phyloP scores from a whole-genome alignment of 495 filamentous ascomycete species.

The Glonium stellatum region DNA sequence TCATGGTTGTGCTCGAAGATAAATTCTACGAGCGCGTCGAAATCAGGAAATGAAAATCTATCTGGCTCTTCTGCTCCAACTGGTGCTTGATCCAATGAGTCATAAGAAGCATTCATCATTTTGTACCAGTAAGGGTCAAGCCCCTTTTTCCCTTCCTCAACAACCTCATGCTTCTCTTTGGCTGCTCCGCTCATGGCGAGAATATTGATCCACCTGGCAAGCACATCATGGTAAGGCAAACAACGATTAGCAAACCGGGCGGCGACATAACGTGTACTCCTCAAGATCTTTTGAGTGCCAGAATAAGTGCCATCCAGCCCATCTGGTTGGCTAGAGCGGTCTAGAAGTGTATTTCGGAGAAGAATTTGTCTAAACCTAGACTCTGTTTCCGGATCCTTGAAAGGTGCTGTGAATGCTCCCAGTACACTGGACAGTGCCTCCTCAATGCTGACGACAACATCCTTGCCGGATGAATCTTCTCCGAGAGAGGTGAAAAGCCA shows the following conservation, averaged over 20 bases:
- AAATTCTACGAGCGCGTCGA: slow-evolving; percentile 29
- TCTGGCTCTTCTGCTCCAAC: slow-evolving; percentile 13
- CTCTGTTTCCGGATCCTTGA: slow-evolving; percentile 40
- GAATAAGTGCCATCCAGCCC: slow-evolving; percentile 2
- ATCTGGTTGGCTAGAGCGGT: slow-evolving; percentile 26
- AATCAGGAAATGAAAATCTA: slow-evolving; percentile 31
- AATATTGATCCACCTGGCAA: slow-evolving; percentile 81
- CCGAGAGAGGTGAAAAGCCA: slow-evolving; percentile 80
- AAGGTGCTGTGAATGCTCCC: slow-evolving; percentile 46
- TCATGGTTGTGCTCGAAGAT: slow-evolving; percentile 30
- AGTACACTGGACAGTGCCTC: slow-evolving; percentile 76
- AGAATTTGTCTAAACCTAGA: slow-evolving; percentile 43
- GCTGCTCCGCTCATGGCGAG: slow-evolving; percentile 61
- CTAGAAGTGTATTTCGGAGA: slow-evolving; percentile 32
- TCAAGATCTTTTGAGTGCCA: slow-evolving; percentile 29
- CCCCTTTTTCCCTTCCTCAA: slow-evolving; percentile 86
- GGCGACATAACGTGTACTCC: slow-evolving; percentile 72
- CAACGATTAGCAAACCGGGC: slow-evolving; percentile 88
- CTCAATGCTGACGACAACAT: slow-evolving; percentile 79
- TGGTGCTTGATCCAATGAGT: slow-evolving; percentile 13
- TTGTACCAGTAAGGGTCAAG: slow-evolving; percentile 74
- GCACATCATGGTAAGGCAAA: slow-evolving; percentile 67
- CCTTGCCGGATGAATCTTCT: slow-evolving; percentile 66
- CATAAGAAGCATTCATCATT: slow-evolving; percentile 46
- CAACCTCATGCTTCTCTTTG: slow-evolving; percentile 66